Conservation (phyloP, 2,329 filamentous ascomycete species). For the Aspergillus pseudoterreus region DNA sequence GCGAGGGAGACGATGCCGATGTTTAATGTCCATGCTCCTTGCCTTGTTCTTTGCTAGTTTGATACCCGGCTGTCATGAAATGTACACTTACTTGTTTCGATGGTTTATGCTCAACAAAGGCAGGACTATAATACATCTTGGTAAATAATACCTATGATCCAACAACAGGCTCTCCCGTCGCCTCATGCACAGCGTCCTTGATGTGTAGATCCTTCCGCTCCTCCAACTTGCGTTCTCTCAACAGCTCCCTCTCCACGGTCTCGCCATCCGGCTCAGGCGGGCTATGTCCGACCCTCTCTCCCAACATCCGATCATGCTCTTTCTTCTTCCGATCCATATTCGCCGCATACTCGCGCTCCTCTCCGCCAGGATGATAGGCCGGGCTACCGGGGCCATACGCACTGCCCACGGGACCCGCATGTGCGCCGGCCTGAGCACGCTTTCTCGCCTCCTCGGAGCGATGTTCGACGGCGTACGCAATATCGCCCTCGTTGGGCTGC, state of each 20-base stretch:
- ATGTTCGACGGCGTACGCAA: conserved; percentile 27
- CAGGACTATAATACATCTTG: conserved; percentile 1
- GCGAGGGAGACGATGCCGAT: conserved; percentile 33
- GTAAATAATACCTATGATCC: conserved; percentile 21
- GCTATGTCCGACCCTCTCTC: conserved; percentile 21
- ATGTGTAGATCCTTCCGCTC: conserved; percentile 27
- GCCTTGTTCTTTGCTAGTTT: conserved; percentile 1
- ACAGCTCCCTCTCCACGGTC: conserved; percentile 21
- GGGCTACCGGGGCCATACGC: conserved; percentile 25
- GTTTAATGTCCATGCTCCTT: conserved; percentile 13
- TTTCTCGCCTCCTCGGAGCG: conserved; percentile 10
- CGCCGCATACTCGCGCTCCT: conserved; percentile 27
- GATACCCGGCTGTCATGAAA: conserved; percentile 11
- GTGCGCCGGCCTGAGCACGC: conserved; percentile 18
- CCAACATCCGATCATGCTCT: conserved; percentile 32
- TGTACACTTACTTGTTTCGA: background rate
- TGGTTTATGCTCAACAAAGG: background rate
- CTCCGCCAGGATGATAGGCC: conserved; percentile 21
- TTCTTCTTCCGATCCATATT: conserved; percentile 32
- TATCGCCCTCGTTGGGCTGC: conserved; percentile 33
- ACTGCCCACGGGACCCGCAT: conserved; percentile 33
- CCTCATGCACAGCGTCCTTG: conserved; percentile 22
- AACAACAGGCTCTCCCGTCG: conserved; percentile 26
- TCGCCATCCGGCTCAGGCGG: conserved; percentile 16
- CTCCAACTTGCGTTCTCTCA: conserved; percentile 24